Percentiles rank a stretch among this genome's conserved stretches.
Conservation (phyloP, 2,329 filamentous ascomycete species). For the Colletotrichum tofieldiae region DNA sequence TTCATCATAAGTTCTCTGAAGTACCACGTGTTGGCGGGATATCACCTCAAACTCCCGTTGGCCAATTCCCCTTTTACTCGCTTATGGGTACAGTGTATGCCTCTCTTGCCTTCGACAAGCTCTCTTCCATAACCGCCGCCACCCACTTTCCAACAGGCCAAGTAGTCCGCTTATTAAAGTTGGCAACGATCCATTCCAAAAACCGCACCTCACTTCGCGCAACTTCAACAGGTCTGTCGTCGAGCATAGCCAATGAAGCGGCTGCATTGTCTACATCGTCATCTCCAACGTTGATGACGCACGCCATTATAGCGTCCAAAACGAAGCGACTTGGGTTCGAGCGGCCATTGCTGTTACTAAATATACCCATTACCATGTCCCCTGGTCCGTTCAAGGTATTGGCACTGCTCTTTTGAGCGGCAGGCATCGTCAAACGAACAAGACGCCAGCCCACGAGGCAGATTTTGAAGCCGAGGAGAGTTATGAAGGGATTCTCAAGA, state of each 20-base stretch:
- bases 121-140: slow-evolving; percentile 22
- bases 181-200: slow-evolving; percentile 28
- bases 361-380: background rate
- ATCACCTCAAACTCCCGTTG: too few relatives aligned
- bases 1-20: too few relatives aligned
- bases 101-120: slow-evolving; percentile 26
- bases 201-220: slow-evolving; percentile 28
- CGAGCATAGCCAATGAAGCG: slow-evolving; percentile 18
- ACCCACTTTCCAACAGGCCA: slow-evolving; percentile 34
- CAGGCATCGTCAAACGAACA: slow-evolving; percentile 29
- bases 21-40: too few relatives aligned
- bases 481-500: slow-evolving; percentile 31
- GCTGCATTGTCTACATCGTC: slow-evolving; percentile 24
- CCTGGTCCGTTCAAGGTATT: background rate
- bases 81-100: slow-evolving; percentile 15
- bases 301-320: slow-evolving; percentile 33
- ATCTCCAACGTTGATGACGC: slow-evolving; percentile 2
- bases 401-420: background rate
- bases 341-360: slow-evolving; percentile 5
- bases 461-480: slow-evolving; percentile 32
- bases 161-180: slow-evolving; percentile 24
- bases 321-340: slow-evolving; percentile 33
- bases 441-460: slow-evolving; percentile 31
- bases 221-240: slow-evolving; percentile 15
- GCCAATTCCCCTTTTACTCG: background rate